Percentiles rank a stretch among this genome's conserved stretches.
Evolutionary conservation across 1,284 basidiomycete genomes (phyloP).

Genomic region (Apiotrichum akiyoshidainum): DNA sequence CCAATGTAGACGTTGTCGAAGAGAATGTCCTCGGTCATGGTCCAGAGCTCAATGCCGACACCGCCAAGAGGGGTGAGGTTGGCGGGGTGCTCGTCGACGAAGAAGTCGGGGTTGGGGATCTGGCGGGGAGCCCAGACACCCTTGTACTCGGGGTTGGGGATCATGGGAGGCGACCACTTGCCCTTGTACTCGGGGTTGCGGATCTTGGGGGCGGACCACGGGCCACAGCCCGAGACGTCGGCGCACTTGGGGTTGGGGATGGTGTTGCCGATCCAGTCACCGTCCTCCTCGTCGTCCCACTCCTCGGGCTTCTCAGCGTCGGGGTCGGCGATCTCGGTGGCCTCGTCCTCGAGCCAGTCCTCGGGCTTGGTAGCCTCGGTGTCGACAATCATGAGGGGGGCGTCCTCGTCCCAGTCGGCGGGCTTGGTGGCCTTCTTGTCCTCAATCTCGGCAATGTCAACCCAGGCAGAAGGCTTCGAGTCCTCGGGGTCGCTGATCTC

Average conservation of each 20-base stretch:
- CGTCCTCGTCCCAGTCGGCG: constrained; percentile 93
- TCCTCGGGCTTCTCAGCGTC: constrained; percentile 96
- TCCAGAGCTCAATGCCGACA: constrained; percentile 96
- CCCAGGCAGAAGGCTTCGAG: constrained; percentile 88
- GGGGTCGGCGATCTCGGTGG: constrained; percentile 78
- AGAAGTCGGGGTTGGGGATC: constrained; percentile 90
- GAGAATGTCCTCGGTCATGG: constrained; percentile 96
- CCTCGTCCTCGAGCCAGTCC: constrained; percentile 93
- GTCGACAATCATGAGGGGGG: constrained; percentile 84
- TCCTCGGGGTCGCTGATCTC: constrained; percentile 92
- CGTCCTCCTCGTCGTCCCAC: constrained; percentile 98
- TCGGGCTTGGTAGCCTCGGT: constrained; percentile 84
- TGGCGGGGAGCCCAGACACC: constrained; percentile 89
- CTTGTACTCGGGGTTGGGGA: constrained; percentile 97
- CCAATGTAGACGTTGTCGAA: constrained; percentile 90
- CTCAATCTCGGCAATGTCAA: constrained; percentile 78
- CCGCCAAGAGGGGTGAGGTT: constrained; percentile 86
- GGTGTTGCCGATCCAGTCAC: constrained; percentile 91
- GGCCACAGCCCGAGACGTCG: constrained; percentile 87
- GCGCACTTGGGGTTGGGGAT: constrained; percentile 86
- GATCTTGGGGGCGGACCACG: constrained; percentile 83
- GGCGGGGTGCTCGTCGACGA: constrained; percentile 81
- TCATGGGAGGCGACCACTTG: constrained; percentile 89
- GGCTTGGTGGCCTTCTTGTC: constrained; percentile 88
- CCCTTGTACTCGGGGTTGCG: constrained; percentile 91